These are phyloP conservation scores for Tuber brumale DNA, from an alignment of 495 filamentous ascomycete genomes.

Conservation along the genomic window DNA sequence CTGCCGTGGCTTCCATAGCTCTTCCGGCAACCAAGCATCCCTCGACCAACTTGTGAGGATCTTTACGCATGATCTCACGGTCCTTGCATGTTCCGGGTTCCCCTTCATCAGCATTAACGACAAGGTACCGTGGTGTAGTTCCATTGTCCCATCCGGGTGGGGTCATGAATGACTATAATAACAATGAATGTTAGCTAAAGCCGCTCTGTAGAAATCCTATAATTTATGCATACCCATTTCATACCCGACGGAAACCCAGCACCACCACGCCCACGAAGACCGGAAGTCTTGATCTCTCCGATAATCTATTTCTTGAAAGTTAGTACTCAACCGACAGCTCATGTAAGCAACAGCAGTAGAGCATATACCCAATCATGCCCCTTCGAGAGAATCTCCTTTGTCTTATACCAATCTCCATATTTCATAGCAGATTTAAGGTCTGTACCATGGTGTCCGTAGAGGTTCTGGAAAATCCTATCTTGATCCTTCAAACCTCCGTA, in stretches of 20 bases:
- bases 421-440: slow-evolving; percentile 94
- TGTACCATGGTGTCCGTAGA: slow-evolving; percentile 84
- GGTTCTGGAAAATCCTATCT: slow-evolving; percentile 97
- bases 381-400: slow-evolving; percentile 94
- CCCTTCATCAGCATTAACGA: slow-evolving; percentile 97
- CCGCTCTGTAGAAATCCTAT: not conserved
- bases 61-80: slow-evolving; percentile 99
- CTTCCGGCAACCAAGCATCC: slow-evolving; percentile 94
- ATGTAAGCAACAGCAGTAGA: not conserved
- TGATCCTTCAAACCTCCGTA: slow-evolving; percentile 88
- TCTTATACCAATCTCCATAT: slow-evolving; percentile 98
- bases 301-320: slow-evolving; percentile 60
- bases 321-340: slow-evolving; percentile 1
- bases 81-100: slow-evolving; percentile 99
- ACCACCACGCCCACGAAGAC: slow-evolving; percentile 89
- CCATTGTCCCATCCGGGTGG: slow-evolving; percentile 99
- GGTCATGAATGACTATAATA: slow-evolving; percentile 91
- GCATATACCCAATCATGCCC: slow-evolving; percentile 84
- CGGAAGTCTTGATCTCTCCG: slow-evolving; percentile 89
- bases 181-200: not conserved
- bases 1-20: slow-evolving; percentile 95
- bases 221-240: slow-evolving; percentile 74
- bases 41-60: slow-evolving; percentile 96
- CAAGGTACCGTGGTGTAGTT: slow-evolving; percentile 86
- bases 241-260: slow-evolving; percentile 95